Percentiles rank a stretch among this genome's conserved stretches.
Evolutionary conservation across 2,329 filamentous ascomycete genomes (phyloP).

Genomic region (Pseudogymnoascus pannorum): DNA sequence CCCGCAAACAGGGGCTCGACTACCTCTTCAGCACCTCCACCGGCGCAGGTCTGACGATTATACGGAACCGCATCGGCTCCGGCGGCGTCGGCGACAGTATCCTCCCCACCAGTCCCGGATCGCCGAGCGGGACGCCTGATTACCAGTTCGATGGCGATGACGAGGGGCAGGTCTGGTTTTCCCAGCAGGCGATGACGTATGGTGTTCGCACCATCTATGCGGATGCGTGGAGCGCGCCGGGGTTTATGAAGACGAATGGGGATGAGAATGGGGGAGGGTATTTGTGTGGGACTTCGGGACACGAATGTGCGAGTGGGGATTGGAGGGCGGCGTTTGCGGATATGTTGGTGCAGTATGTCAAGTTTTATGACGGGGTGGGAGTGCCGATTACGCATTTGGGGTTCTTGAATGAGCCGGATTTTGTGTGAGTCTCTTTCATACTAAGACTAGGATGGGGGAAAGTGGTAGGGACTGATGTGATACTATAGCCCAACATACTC

Average conservation of each 20-base stretch:
- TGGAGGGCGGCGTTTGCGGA: slow-evolving; percentile 43
- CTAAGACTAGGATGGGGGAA: slow-evolving; percentile 12
- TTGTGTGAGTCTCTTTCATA: slow-evolving; percentile 17
- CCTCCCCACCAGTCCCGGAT: slow-evolving; percentile 38
- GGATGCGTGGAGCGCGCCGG: slow-evolving; percentile 44
- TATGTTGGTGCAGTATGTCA: slow-evolving; percentile 40
- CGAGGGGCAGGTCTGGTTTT: slow-evolving; percentile 44
- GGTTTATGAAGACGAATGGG: slow-evolving; percentile 44
- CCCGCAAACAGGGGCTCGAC: slow-evolving; percentile 35
- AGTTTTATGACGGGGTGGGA: slow-evolving; percentile 34
- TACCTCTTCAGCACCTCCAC: slow-evolving; percentile 38
- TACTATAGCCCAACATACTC: slow-evolving; percentile 31
- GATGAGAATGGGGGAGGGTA: slow-evolving; percentile 38
- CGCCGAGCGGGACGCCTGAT: slow-evolving; percentile 32
- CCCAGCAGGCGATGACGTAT: slow-evolving; percentile 38
- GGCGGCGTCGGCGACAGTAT: slow-evolving; percentile 34
- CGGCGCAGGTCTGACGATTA: slow-evolving; percentile 43
- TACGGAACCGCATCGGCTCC: slow-evolving; percentile 42
- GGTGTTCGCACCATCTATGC: slow-evolving; percentile 40
- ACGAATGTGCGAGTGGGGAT: slow-evolving; percentile 35
- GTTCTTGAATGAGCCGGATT: slow-evolving; percentile 40
- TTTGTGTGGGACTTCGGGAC: slow-evolving; percentile 37
- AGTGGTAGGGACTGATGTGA: background rate
- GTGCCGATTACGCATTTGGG: slow-evolving; percentile 36
- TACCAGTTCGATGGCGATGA: slow-evolving; percentile 43